These are phyloP conservation scores for Lotus japonicus DNA, from an alignment of 306 rosid species.

Conservation along the genomic window DNA sequence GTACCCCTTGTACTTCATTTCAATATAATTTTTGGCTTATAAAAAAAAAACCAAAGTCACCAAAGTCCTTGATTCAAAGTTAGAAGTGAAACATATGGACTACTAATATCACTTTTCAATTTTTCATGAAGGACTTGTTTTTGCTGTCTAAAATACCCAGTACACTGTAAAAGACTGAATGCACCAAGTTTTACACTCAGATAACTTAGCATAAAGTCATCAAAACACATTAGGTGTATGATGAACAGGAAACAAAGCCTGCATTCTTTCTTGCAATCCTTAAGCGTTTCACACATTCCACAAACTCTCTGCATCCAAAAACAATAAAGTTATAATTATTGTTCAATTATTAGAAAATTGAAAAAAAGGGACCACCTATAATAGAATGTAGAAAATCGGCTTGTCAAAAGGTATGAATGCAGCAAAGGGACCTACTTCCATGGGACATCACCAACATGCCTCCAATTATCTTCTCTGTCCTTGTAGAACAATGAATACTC, in stretches of 20 bases:
- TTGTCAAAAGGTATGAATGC: not conserved
- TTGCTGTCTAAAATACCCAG: conserved; percentile 2
- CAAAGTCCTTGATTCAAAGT: no score
- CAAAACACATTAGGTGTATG: conserved; percentile 6
- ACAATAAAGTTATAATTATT: conserved; percentile 14
- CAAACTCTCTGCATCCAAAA: conserved; percentile 53
- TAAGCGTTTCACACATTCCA: conserved; percentile 67
- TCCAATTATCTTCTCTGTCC: conserved; percentile 77
- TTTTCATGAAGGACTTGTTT: conserved; percentile 13
- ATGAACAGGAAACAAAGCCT: conserved; percentile 26
- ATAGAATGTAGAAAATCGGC: not conserved
- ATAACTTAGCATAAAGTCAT: conserved; percentile 6
- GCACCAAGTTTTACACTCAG: conserved; percentile 1
- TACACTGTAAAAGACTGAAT: conserved; percentile 7
- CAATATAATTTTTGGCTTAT: no score
- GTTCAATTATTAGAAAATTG: not conserved
- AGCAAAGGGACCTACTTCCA: conserved; percentile 63
- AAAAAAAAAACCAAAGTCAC: no score
- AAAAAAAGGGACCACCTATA: not conserved
- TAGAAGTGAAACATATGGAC: no score
- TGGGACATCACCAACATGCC: conserved; percentile 68
- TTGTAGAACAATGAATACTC: conserved; percentile 66
- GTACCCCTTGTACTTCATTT: no score
- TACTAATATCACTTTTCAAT: not conserved
- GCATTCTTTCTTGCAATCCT: conserved; percentile 70